Base-by-base conservation (phyloP, 306 rosid species). In the Vigna reflexopilosa region DNA sequence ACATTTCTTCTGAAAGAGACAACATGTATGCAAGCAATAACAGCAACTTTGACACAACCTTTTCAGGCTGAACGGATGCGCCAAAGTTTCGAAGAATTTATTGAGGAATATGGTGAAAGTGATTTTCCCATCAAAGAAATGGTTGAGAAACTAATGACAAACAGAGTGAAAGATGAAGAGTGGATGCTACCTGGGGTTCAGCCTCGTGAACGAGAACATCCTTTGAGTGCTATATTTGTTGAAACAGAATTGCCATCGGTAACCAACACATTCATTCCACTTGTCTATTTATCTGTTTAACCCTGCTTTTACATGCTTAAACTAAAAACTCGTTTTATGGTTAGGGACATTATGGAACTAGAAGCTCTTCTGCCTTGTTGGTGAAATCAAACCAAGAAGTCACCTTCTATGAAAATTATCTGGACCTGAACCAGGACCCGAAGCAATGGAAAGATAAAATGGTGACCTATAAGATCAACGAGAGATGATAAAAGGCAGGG, bases 301-400 rank as follows among this genome's bases (percentile, higher is more conserved):
- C 32, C 48, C 63, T 65, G 64, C 15, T 52, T 81, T 76, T 73
- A 61, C 67, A 42, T 62, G 57, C 10, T 28, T 2, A 8, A 38
- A 56, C 77, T 51, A 69, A 77, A 66, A 76, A 26, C 30, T 56
- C 54, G 17, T 9, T 72, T 54, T 77, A 26, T 81, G 63, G 32
- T 30, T 79, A 92, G 98, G 97, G 87, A 20, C 83, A 54, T 30
- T 94, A 86, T 83, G 98, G 98, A 73, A 94, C 98, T 70, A 81
- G 95, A 87, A 92, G 95, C 90, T 84, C 88, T 36, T 89, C 96
- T 68, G 94, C 90, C 32, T 34, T 92, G 71, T 77, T 77, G 51
- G 90, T 86, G 69, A 89, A 86, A 73, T 70, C 89, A 65, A 83
- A 34, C 76, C 93, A 88, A 48, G 93, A 90, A 77, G 88, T 85